Evolutionary conservation across 345 rosid species (phyloP), one percentile per base, ranked within the genome.

Genomic region (Aquilaria sinensis): DNA sequence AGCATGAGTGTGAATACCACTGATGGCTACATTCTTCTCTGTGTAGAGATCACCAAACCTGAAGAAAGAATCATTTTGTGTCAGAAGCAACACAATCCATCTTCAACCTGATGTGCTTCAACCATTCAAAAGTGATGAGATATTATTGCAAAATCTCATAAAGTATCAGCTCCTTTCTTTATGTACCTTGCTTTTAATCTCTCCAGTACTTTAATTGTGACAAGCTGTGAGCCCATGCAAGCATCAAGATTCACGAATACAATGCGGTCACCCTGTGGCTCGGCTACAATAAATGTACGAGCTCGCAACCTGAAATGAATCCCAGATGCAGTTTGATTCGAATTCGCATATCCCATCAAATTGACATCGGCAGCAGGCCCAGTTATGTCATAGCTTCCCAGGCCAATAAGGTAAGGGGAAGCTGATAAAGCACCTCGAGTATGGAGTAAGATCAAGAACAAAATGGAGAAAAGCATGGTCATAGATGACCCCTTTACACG

Each of bases 301-400:
- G 90, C 86, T 10, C 83, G 81, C 71, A 87, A 58, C 64, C 94
- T 74, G 68, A 87, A 87, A 71, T 87, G 94, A 53, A 87, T 57
- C 6, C 90, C 94, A 0, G 94, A 82, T 30, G 90, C 76, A 59
- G 70, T 72, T 78, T 87, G 94, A 0, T 80, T 86, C 8, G 60
- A 23, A 63, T 77, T 82, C 41, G 90, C 90, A 68, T 84, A 87
- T 1, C 94, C 94, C 90, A 87, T 87, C 94, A 87, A 84, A 60
- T 84, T 84, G 33, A 87, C 94, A 80, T 87, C 88, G 57, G 94
- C 90, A 51, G 94, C 86, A 13, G 94, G 94, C 56, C 90, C 94
- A 2, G 94, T 87, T 64, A 87, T 87, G 81, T 87, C 94, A 71
- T 84, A 79, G 81, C 81, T 84, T 69, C 94, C 94, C 47, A 87